These are phyloP conservation scores for Cyclotella cryptica DNA, from an alignment of 108 stramenopile genomes.

Conservation along the genomic window DNA sequence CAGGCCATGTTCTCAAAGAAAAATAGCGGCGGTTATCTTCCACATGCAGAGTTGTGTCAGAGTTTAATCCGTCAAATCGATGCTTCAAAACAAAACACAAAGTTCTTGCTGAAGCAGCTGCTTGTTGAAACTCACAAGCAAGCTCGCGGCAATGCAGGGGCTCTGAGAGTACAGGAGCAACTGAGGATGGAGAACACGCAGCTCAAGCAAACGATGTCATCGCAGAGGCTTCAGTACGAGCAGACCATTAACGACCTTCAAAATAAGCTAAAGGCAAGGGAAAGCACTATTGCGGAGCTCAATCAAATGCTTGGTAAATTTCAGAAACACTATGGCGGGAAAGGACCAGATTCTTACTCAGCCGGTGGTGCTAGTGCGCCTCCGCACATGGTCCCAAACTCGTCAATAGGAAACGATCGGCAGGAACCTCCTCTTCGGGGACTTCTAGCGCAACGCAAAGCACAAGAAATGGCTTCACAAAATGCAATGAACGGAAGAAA, in stretches of 20 bases:
- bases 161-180: conserved; percentile 49
- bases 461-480: conserved; percentile 56
- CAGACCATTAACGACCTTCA: conserved; percentile 62
- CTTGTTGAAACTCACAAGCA: conserved; percentile 60
- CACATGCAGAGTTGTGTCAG: conserved; percentile 45
- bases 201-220: conserved; percentile 58
- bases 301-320: conserved; percentile 65
- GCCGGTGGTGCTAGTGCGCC: conserved; percentile 14
- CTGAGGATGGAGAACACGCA: conserved; percentile 62
- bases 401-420: conserved; percentile 25
- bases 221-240: conserved; percentile 63
- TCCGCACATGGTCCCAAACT: conserved; percentile 36
- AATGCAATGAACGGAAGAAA: conserved; percentile 51
- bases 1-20: conserved; percentile 57
- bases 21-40: conserved; percentile 48
- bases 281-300: conserved; percentile 49
- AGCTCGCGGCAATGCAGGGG: conserved; percentile 24
- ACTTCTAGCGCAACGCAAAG: conserved; percentile 67
- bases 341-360: conserved; percentile 15
- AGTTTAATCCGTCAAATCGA: conserved; percentile 58
- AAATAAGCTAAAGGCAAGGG: conserved; percentile 58
- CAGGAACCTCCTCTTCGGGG: conserved; percentile 61
- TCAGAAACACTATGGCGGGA: conserved; percentile 43
- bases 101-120: conserved; percentile 79
- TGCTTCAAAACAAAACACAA: conserved; percentile 55